Conservation (phyloP, 2,329 filamentous ascomycete species). For the Pyrenochaeta sp. region DNA sequence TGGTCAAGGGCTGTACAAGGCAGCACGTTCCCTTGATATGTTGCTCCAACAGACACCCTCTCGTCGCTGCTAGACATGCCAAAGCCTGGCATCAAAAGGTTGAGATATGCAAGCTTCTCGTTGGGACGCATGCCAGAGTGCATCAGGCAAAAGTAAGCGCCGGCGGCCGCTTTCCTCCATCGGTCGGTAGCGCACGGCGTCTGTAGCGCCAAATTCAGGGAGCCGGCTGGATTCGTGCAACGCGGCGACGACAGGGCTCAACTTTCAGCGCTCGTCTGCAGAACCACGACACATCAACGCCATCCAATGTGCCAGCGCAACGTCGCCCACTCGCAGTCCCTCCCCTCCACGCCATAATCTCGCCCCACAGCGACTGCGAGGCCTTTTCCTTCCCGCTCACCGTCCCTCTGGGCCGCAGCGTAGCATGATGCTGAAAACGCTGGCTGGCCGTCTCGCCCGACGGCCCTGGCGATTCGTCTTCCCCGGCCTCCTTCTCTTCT, state of each 20-base stretch:
- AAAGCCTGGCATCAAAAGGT: background rate
- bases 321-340: conserved; percentile 11
- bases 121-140: background rate
- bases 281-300: conserved; percentile 11
- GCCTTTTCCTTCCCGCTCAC: conserved; percentile 3
- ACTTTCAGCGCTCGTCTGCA: conserved; percentile 1
- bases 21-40: too few relatives aligned
- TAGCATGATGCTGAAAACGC: conserved; percentile 33
- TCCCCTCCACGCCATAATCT: conserved; percentile 4
- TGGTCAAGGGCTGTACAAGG: too few relatives aligned
- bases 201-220: conserved; percentile 15
- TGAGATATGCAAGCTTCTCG: background rate
- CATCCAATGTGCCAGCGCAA: conserved; percentile 22
- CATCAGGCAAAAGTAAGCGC: conserved; percentile 6
- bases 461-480: conserved; percentile 44
- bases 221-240: conserved; percentile 18
- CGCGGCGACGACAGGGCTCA: conserved; percentile 1
- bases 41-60: too few relatives aligned
- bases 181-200: conserved; percentile 9
- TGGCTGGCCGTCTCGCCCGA: conserved; percentile 36
- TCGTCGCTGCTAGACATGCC: too few relatives aligned
- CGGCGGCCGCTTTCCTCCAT: conserved; percentile 7
- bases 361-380: conserved; percentile 2
- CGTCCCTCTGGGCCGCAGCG: conserved; percentile 9
- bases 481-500: conserved; percentile 41